These are phyloP conservation scores for Andrographis paniculata DNA, from an alignment of 305 asterid genomes.

Conservation along the genomic window DNA sequence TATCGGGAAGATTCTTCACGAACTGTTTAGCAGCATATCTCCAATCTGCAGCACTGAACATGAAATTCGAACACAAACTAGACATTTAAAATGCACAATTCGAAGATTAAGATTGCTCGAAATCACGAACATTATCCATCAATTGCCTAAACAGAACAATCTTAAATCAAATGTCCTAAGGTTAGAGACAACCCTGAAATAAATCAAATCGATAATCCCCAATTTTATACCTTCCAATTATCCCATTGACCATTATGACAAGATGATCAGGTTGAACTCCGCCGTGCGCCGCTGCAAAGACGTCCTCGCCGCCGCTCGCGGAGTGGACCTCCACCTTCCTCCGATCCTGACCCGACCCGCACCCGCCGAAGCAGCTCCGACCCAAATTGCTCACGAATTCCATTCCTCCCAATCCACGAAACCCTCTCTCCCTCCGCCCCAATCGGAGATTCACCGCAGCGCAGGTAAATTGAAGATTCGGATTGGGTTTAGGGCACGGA, in stretches of 20 bases:
- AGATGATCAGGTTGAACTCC: constrained; percentile 61
- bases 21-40: constrained; percentile 60
- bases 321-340: constrained; percentile 50
- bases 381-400: constrained; percentile 40
- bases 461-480: constrained; percentile 25
- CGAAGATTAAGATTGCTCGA: no score
- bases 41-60: constrained; percentile 63
- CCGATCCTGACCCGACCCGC: constrained; percentile 29
- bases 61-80: background rate
- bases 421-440: constrained; percentile 21
- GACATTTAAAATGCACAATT: no score
- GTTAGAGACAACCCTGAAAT: no score
- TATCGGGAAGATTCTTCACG: constrained; percentile 57
- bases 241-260: constrained; percentile 57
- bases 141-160: no score
- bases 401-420: constrained; percentile 40
- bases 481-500: constrained; percentile 30
- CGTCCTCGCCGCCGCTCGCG: constrained; percentile 62
- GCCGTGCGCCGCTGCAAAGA: constrained; percentile 46
- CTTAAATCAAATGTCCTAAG: no score
- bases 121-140: no score
- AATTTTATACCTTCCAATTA: constrained; percentile 37
- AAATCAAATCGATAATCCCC: background rate
- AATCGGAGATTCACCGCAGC: constrained; percentile 25
- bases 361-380: constrained; percentile 46